phyloP scores from a whole-genome alignment of 495 filamentous ascomycete genomes.

The Xylaria flabelliformis region DNA sequence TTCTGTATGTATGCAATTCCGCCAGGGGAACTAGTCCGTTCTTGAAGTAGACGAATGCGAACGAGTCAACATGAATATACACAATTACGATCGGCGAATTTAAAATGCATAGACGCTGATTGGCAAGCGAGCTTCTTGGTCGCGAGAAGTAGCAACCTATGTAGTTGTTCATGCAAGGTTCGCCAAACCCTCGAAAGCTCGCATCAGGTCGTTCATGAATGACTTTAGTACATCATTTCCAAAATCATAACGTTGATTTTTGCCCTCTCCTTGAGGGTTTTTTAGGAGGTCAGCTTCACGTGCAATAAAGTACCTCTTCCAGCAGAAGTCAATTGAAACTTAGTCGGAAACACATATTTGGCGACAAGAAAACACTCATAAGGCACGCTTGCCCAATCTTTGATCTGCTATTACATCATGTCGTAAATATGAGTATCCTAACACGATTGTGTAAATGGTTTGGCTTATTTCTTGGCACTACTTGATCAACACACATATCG shows the following conservation, averaged over 20 bases:
- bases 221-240: not conserved
- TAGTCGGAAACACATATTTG: not conserved
- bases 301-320: not conserved
- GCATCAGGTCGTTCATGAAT: not conserved
- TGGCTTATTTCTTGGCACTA: not conserved
- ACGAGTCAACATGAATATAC: not conserved
- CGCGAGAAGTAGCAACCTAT: not conserved
- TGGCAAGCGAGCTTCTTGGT: not conserved
- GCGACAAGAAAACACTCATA: not conserved
- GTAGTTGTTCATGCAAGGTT: not conserved
- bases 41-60: slow-evolving; percentile 15
- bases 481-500: not conserved
- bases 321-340: not conserved
- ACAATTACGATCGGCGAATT: slow-evolving; percentile 9
- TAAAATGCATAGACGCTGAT: not conserved
- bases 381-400: not conserved
- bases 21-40: not conserved
- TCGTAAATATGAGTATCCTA: not conserved
- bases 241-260: not conserved
- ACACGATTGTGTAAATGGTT: not conserved
- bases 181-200: not conserved
- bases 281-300: not conserved
- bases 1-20: not conserved
- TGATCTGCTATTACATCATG: not conserved
- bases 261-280: not conserved